These are phyloP conservation scores for Limnanthes douglasii DNA, from an alignment of 345 rosid genomes.

Conservation along the genomic window DNA sequence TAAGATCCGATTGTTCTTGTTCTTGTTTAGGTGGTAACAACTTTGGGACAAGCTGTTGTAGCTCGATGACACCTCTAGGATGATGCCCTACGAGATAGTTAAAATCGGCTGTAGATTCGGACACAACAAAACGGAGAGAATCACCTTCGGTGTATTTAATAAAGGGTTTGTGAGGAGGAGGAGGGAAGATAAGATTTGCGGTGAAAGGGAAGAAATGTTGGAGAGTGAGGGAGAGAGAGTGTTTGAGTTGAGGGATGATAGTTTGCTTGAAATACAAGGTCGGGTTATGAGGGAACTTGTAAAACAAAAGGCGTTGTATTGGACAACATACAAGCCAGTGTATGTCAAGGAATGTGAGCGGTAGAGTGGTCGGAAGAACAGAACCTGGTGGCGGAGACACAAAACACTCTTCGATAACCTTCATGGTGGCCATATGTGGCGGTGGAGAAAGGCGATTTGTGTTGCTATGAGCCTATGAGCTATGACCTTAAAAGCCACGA, in stretches of 20 bases:
- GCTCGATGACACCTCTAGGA: slow-evolving; percentile 2
- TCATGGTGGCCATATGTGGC: too few relatives aligned
- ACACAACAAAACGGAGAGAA: slow-evolving; percentile 3
- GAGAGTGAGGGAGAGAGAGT: slow-evolving; percentile 20
- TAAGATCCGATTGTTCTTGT: too few relatives aligned
- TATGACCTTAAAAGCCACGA: too few relatives aligned
- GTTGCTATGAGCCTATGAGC: too few relatives aligned
- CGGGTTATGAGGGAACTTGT: slow-evolving; percentile 11
- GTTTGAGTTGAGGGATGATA: slow-evolving; percentile 14
- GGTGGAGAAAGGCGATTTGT: too few relatives aligned
- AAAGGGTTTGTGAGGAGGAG: slow-evolving; percentile 1
- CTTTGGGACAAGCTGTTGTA: slow-evolving; percentile 5
- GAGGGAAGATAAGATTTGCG: slow-evolving; percentile 3
- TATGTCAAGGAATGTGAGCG: slow-evolving; percentile 18
- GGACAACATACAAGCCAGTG: slow-evolving; percentile 5
- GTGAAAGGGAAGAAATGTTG: slow-evolving; percentile 14
- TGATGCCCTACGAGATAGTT: slow-evolving; percentile 1
- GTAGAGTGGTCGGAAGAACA: slow-evolving; percentile 9
- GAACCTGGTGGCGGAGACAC: slow-evolving; percentile 12
- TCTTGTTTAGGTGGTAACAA: not conserved
- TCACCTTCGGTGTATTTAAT: slow-evolving; percentile 7
- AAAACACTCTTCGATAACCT: slow-evolving; percentile 6
- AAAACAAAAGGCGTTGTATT: slow-evolving; percentile 11
- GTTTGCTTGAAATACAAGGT: slow-evolving; percentile 9
- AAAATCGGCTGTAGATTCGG: slow-evolving; percentile 15